Evolutionary conservation across 1,139 yeast species (phyloP).

Genomic region (Diutina pseudorugosa): DNA sequence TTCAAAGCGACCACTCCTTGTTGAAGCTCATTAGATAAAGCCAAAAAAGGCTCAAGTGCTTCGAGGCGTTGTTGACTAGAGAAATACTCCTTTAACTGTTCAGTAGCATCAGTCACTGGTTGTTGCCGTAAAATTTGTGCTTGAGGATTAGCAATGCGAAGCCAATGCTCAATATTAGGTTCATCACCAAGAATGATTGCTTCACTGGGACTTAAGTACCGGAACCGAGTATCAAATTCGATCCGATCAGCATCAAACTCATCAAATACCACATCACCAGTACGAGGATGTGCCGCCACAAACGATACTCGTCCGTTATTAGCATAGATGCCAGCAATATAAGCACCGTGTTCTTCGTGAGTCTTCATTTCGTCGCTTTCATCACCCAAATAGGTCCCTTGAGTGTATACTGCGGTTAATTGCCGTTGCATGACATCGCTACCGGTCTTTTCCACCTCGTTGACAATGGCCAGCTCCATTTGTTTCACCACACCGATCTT

Average conservation of each 20-base stretch:
- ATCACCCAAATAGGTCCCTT: slow-evolving; percentile 73
- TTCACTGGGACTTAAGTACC: slow-evolving; percentile 70
- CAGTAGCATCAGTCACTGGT: not conserved
- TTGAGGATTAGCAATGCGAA: not conserved
- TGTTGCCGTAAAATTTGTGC: not conserved
- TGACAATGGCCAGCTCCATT: slow-evolving; percentile 67
- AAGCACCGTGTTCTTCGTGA: slow-evolving; percentile 10
- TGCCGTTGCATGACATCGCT: slow-evolving; percentile 46
- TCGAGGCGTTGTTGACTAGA: not conserved
- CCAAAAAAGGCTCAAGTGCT: not conserved
- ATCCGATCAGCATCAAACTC: slow-evolving; percentile 43
- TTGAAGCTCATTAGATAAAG: slow-evolving; percentile 13
- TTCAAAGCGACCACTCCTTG: slow-evolving; percentile 37
- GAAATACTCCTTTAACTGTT: not conserved
- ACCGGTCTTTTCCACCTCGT: slow-evolving; percentile 27
- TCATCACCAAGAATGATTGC: slow-evolving; percentile 31
- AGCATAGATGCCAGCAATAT: slow-evolving; percentile 17
- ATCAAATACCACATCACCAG: slow-evolving; percentile 73
- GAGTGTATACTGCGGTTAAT: slow-evolving; percentile 64
- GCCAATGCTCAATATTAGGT: not conserved
- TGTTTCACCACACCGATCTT: slow-evolving; percentile 88
- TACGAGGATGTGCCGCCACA: slow-evolving; percentile 62
- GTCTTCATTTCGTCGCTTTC: slow-evolving; percentile 12
- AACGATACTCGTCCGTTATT: slow-evolving; percentile 19
- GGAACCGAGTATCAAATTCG: slow-evolving; percentile 61